Conservation (phyloP, 495 filamentous ascomycete species). For the Aspergillus diversus region DNA sequence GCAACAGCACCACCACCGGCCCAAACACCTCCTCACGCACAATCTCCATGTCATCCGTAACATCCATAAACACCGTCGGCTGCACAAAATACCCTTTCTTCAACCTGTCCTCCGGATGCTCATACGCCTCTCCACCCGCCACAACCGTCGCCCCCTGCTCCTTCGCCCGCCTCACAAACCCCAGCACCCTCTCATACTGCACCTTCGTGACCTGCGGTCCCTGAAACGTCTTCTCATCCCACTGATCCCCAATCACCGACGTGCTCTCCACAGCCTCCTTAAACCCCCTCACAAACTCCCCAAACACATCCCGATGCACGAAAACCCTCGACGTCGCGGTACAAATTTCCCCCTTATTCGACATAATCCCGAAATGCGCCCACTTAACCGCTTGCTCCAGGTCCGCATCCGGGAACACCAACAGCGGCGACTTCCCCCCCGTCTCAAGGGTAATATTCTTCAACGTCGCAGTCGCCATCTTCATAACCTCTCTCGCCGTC, state of each 20-base stretch:
- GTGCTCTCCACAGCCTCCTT: constrained; percentile 64
- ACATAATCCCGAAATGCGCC: constrained; percentile 75
- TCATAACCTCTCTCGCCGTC: constrained; percentile 87
- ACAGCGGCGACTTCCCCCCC: constrained; percentile 82
- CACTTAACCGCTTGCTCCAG: constrained; percentile 86
- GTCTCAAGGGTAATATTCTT: constrained; percentile 96
- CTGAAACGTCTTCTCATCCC: constrained; percentile 75
- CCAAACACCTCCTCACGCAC: constrained; percentile 82
- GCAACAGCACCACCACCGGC: constrained; percentile 79
- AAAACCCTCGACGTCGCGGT: constrained; percentile 85
- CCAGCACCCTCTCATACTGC: constrained; percentile 80
- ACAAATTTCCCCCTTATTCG: constrained; percentile 88
- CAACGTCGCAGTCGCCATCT: constrained; percentile 77
- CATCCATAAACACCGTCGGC: constrained; percentile 73
- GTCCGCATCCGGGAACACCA: constrained; percentile 88
- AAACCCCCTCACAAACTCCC: constrained; percentile 75
- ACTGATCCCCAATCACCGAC: constrained; percentile 84
- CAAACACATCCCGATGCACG: constrained; percentile 77
- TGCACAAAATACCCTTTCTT: constrained; percentile 68
- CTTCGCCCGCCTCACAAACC: constrained; percentile 77
- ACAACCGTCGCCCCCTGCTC: constrained; percentile 79
- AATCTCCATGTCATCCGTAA: constrained; percentile 68
- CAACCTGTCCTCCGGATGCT: constrained; percentile 48
- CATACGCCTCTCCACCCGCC: constrained; percentile 72
- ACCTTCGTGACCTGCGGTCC: constrained; percentile 86